These are phyloP conservation scores for Epichloe sylvatica DNA, from an alignment of 2,329 filamentous ascomycete species.

Conservation along the genomic window DNA sequence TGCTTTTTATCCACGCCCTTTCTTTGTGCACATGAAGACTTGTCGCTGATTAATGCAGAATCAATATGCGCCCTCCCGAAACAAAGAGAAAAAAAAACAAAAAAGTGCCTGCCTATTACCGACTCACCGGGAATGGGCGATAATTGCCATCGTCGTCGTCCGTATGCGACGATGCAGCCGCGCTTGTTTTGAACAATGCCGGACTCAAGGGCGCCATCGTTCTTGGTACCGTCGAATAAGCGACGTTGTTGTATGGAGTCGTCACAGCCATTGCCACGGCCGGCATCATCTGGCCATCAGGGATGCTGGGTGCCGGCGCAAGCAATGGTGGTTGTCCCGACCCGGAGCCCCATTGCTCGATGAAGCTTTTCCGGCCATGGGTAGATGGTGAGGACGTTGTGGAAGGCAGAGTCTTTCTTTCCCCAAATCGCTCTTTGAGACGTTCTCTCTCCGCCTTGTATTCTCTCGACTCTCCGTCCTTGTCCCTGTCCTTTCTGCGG, in stretches of 20 bases:
- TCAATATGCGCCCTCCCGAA: too few species aligned
- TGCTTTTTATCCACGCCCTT: too few species aligned
- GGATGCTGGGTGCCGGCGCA: slow-evolving; percentile 7
- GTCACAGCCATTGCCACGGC: background rate
- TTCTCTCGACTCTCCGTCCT: slow-evolving; percentile 5
- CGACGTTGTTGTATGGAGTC: background rate
- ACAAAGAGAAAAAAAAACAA: too few species aligned
- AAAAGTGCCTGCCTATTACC: slow-evolving; percentile 7
- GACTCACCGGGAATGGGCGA: slow-evolving; percentile 21
- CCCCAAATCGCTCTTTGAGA: slow-evolving; percentile 24
- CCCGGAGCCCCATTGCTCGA: slow-evolving; percentile 10
- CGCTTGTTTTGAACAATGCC: slow-evolving; percentile 15
- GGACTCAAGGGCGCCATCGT: slow-evolving; percentile 14
- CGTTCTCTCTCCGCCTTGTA: slow-evolving; percentile 21
- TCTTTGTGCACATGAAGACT: too few species aligned
- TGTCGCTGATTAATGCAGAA: too few species aligned
- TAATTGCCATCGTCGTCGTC: slow-evolving; percentile 22
- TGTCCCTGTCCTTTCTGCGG: slow-evolving; percentile 10
- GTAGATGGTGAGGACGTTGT: slow-evolving; percentile 6
- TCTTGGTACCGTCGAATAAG: slow-evolving; percentile 3
- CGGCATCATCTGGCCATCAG: background rate
- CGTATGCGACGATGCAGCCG: slow-evolving; percentile 9
- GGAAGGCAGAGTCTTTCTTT: slow-evolving; percentile 12
- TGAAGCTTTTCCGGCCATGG: slow-evolving; percentile 20
- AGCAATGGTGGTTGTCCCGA: slow-evolving; percentile 9